Percentiles rank a stretch among this genome's conserved stretches.
phyloP scores from a whole-genome alignment of 306 rosid species.

The Corylus avellana region DNA sequence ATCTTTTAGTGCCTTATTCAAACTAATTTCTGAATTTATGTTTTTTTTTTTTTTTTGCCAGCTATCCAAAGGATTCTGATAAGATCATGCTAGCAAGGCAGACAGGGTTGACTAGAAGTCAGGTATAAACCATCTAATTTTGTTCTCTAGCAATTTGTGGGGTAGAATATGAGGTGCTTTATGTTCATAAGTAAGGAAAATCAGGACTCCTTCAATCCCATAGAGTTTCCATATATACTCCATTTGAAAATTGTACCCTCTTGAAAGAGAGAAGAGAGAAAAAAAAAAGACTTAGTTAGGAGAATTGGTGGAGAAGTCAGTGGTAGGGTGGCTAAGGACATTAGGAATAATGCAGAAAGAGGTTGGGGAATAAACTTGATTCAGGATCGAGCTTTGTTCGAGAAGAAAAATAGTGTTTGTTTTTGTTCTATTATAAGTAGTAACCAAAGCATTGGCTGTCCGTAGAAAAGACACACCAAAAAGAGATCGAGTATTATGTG shows the following conservation, averaged over 20 bases:
- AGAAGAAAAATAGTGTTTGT: background rate
- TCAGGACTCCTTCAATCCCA: background rate
- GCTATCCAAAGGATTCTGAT: conserved; percentile 87
- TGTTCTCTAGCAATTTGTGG: conserved; percentile 4
- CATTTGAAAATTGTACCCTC: background rate
- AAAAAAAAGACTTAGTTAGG: no score
- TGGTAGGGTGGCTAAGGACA: background rate
- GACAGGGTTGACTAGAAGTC: conserved; percentile 84
- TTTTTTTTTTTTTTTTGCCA: conserved; percentile 33
- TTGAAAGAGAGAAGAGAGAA: background rate
- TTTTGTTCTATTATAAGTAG: background rate
- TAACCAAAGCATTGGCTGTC: background rate
- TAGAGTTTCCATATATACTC: background rate
- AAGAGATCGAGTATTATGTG: background rate
- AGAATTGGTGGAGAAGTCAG: background rate
- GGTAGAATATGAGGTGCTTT: background rate
- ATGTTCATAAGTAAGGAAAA: background rate
- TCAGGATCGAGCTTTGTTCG: background rate
- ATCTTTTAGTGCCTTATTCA: background rate
- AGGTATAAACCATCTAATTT: conserved; percentile 44
- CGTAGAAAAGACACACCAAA: background rate
- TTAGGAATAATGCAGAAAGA: background rate
- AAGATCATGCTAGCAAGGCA: conserved; percentile 87
- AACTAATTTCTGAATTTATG: background rate
- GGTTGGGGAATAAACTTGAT: background rate